These are phyloP conservation scores for Stenocarpella maydis DNA, from an alignment of 2,329 filamentous ascomycete genomes.

Conservation along the genomic window DNA sequence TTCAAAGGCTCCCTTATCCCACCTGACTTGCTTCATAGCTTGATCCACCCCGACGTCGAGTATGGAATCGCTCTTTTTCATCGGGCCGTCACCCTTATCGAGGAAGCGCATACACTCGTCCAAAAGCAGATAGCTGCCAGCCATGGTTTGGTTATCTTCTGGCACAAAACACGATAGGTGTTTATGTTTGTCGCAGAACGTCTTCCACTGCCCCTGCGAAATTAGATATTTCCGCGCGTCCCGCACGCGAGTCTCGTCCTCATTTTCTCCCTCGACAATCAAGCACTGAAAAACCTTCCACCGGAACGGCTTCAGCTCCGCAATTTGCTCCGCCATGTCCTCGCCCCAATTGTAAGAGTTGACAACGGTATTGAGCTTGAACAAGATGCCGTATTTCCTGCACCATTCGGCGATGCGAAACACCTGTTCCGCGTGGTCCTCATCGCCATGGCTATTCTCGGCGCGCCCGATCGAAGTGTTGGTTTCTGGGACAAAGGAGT, in stretches of 20 bases:
- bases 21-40: conserved; percentile 40
- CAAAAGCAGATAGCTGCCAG: conserved; percentile 58
- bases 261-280: conserved; percentile 61
- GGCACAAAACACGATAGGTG: conserved; percentile 54
- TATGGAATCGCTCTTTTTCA: conserved; percentile 6
- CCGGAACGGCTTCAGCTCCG: conserved; percentile 54
- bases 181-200: conserved; percentile 55
- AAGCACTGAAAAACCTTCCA: conserved; percentile 66
- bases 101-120: conserved; percentile 49
- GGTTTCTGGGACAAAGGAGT: conserved; percentile 59
- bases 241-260: conserved; percentile 49
- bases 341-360: conserved; percentile 57
- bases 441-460: conserved; percentile 47
- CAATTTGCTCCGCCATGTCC: conserved; percentile 54
- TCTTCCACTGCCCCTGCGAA: conserved; percentile 53
- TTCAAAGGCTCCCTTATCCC: conserved; percentile 14
- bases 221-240: conserved; percentile 55
- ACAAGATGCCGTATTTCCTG: conserved; percentile 55
- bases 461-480: conserved; percentile 57
- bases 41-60: conserved; percentile 18
- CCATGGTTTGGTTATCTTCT: conserved; percentile 60
- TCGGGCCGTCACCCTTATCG: conserved; percentile 14
- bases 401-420: conserved; percentile 56
- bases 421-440: conserved; percentile 54
- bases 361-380: conserved; percentile 67